Evolutionary conservation across 2,329 filamentous ascomycete species (phyloP).

Genomic region (Ascochyta viciae-villosae): DNA sequence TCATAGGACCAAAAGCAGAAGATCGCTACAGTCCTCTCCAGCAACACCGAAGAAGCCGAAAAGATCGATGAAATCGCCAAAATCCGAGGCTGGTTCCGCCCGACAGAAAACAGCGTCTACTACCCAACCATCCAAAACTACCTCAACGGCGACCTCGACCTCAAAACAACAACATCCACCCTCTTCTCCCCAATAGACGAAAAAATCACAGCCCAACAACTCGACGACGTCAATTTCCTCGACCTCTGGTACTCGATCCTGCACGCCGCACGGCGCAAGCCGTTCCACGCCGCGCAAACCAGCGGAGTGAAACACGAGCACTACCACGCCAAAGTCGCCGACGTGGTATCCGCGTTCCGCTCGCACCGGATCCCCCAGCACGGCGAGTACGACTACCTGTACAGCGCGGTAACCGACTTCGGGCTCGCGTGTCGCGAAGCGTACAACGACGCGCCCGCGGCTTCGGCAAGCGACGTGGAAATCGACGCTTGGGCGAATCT

Average conservation of each 20-base stretch:
- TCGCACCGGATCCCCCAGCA: slow-evolving; percentile 28
- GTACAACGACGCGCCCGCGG: slow-evolving; percentile 38
- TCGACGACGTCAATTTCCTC: slow-evolving; percentile 29
- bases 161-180: slow-evolving; percentile 23
- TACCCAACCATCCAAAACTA: slow-evolving; percentile 38
- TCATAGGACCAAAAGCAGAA: slow-evolving; percentile 27
- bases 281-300: slow-evolving; percentile 18
- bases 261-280: slow-evolving; percentile 37
- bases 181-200: slow-evolving; percentile 37
- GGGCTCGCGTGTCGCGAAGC: slow-evolving; percentile 35
- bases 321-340: slow-evolving; percentile 28
- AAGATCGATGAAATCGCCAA: slow-evolving; percentile 42
- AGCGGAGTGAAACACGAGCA: neutral
- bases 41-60: slow-evolving; percentile 17
- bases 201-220: slow-evolving; percentile 24
- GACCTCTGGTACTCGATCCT: slow-evolving; percentile 44
- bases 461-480: slow-evolving; percentile 30
- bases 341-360: slow-evolving; percentile 36
- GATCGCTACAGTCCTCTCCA: slow-evolving; percentile 28
- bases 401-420: slow-evolving; percentile 31
- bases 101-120: slow-evolving; percentile 28
- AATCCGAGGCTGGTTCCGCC: slow-evolving; percentile 40
- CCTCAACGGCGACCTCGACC: slow-evolving; percentile 21
- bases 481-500: slow-evolving; percentile 41
- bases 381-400: slow-evolving; percentile 30